Evolutionary conservation across 768 basidiomycete genomes (phyloP).

Genomic region (Symmetrospora coprosmae): DNA sequence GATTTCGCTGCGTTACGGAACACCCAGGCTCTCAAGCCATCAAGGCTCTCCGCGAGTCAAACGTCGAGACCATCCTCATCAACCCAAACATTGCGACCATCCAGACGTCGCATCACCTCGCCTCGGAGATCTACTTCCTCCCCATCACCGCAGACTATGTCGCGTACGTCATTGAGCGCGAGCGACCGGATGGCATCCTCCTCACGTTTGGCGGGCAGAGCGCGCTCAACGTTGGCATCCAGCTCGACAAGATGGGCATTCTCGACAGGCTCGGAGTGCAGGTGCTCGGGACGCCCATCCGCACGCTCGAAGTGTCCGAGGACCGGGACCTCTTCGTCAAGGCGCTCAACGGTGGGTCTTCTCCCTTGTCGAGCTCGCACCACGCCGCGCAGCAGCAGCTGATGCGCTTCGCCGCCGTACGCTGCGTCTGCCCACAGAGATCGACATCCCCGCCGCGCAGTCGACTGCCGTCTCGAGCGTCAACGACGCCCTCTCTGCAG

Average conservation of each 20-base stretch:
- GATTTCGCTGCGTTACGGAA: neutral
- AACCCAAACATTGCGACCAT: slow-evolving; percentile 99
- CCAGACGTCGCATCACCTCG: slow-evolving; percentile 96
- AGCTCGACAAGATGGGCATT: slow-evolving; percentile 89
- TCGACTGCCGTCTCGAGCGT: slow-evolving; percentile 95
- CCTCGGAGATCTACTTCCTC: slow-evolving; percentile 91
- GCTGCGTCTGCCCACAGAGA: slow-evolving; percentile 63
- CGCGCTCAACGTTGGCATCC: slow-evolving; percentile 92
- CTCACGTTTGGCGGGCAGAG: slow-evolving; percentile 97
- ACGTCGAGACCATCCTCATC: slow-evolving; percentile 66
- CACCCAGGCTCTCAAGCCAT: slow-evolving; percentile 74
- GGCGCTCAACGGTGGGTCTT: slow-evolving; percentile 69
- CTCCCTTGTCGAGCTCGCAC: neutral
- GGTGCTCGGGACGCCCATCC: slow-evolving; percentile 88
- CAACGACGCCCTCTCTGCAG: slow-evolving; percentile 79
- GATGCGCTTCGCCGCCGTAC: neutral
- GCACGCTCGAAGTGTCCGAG: slow-evolving; percentile 88
- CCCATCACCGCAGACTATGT: slow-evolving; percentile 95
- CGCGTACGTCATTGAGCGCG: slow-evolving; percentile 95
- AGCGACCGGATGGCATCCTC: slow-evolving; percentile 89
- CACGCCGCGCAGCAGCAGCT: neutral
- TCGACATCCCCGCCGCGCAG: slow-evolving; percentile 86
- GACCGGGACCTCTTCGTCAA: slow-evolving; percentile 91
- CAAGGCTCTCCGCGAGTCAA: slow-evolving; percentile 91
- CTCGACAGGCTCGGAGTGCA: slow-evolving; percentile 80